Conservation (phyloP, 140 eudicot genomes). For the Anethum foeniculum region DNA sequence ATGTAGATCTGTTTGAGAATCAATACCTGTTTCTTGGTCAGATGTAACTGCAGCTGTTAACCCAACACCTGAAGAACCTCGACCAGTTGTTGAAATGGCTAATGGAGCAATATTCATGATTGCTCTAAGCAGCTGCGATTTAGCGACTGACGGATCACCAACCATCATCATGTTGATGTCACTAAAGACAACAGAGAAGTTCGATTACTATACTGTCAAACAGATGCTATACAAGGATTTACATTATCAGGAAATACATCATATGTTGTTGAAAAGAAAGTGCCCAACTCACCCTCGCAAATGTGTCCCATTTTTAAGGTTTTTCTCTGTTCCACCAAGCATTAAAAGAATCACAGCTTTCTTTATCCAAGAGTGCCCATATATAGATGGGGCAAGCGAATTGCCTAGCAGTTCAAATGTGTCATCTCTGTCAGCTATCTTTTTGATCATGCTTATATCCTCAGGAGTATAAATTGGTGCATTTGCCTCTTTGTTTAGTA, state of each 20-base stretch:
- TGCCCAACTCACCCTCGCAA: slow-evolving; percentile 60
- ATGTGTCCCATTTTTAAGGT: slow-evolving; percentile 95
- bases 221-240: neutral
- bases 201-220: neutral
- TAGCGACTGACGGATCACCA: slow-evolving; percentile 98
- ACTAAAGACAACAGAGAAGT: slow-evolving; percentile 29
- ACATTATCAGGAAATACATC: neutral
- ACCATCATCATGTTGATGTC: slow-evolving; percentile 99
- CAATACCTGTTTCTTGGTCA: slow-evolving; percentile 93
- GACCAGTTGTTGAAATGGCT: slow-evolving; percentile 96
- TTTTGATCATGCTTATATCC: slow-evolving; percentile 61
- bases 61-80: slow-evolving; percentile 99
- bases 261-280: neutral
- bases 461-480: slow-evolving; percentile 65
- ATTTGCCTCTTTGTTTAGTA: slow-evolving; percentile 80
- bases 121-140: slow-evolving; percentile 94
- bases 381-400: slow-evolving; percentile 94
- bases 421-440: slow-evolving; percentile 80
- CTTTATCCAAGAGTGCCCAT: slow-evolving; percentile 94
- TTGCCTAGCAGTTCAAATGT: slow-evolving; percentile 79
- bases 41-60: slow-evolving; percentile 97
- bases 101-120: slow-evolving; percentile 96
- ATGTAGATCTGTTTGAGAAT: neutral
- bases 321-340: slow-evolving; percentile 97
- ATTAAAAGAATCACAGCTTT: slow-evolving; percentile 80